Evolutionary conservation across 2,329 filamentous ascomycete genomes (phyloP), one percentile per base, ranked within the genome.

Genomic region (Fusarium dimerum): DNA sequence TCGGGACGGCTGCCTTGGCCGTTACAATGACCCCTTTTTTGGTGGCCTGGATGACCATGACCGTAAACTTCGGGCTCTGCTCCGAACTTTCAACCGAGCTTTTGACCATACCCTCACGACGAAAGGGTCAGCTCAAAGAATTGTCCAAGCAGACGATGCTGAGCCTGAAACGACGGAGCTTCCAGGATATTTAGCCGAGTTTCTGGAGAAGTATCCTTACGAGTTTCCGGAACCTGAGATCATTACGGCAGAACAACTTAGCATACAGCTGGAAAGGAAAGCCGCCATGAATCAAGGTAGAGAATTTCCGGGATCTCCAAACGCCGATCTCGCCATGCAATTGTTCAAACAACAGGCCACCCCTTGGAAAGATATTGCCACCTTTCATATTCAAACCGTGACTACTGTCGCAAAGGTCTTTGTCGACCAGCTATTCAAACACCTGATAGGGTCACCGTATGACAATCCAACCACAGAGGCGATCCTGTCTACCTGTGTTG

Each of bases 291-390:
- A 76, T 34, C 74, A 73, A 48, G 76, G 75, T 1, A 66, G 52
- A 1, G 73, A 76, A 43, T 71, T 77, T 17, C 72, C 74, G 0
- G 74, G 74, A 1, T 65, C 65, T 0, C 61, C 68, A 0, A 78
- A 73, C 39, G 62, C 62, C 13, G 65, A 70, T 0, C 62, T 78
- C 5, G 70, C 65, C 0, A 60, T 74, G 3, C 63, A 71, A 32
- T 57, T 78, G 2, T 78, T 79, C 56, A 67, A 68, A 26, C 60
- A 64, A 8, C 72, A 77, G 32, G 61, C 71, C 0, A 41, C 52
- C 6, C 73, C 71, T 0, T 79, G 76, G 77, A 60, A 66, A 9
- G 26, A 8, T 0, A 74, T 79, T 20, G 67, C 75, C 1, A 47
- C 63, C 17, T 57, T 57, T 3, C 73, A 79, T 49, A 18, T 78